Base-by-base conservation (phyloP, 192 early-diverging fungal species). In the Backusella australiensis region DNA sequence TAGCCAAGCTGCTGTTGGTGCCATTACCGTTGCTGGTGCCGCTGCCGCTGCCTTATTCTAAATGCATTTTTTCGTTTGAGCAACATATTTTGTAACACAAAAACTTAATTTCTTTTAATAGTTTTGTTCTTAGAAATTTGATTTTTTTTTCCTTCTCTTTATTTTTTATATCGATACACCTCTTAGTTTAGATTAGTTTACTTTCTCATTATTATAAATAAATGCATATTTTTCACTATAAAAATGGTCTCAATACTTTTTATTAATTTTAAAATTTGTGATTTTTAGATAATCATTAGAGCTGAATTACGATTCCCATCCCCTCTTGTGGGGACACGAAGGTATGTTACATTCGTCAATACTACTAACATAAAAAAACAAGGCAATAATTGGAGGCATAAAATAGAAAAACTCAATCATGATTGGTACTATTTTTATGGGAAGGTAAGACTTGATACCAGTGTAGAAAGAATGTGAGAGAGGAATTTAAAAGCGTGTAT, bases 1-100 rank as follows among this genome's bases (percentile, higher is more conserved):
- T 56, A 69, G 66, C 23, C 34, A 69, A 44, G 42, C 66, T 67
- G 73, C 49, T 17, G 69, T 56, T 34, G 49, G 12, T 53, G 56
- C 69, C 36, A 69, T 71, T 67, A 69, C 69, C 39, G 41, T 71
- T 75, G 78, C 32, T 3, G 78, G 74, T 72, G 74, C 44, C 49
- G 78, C 78, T 69, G 78, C 56, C 21, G 67, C 23, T 26, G 42
- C 44, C 32, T 56, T 78, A 35, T 66, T 73, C 44, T 78, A 78
- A 73, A 49, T 49, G 19, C 15, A 15, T 44, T 44, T 44, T 44
- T 44, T 12, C 19, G 0, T n/a, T n/a, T 53, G 52, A 53, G 17
- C 19, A 53, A 53, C 17, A 17, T 44, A 44, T 44, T 44, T 44
- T 44, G 15, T 44, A 21, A 71, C 17, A n/a, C 17, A 2, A n/a